Conservation (phyloP, 202 grass and related monocot species). For the Miscanthus sacchariflorus region DNA sequence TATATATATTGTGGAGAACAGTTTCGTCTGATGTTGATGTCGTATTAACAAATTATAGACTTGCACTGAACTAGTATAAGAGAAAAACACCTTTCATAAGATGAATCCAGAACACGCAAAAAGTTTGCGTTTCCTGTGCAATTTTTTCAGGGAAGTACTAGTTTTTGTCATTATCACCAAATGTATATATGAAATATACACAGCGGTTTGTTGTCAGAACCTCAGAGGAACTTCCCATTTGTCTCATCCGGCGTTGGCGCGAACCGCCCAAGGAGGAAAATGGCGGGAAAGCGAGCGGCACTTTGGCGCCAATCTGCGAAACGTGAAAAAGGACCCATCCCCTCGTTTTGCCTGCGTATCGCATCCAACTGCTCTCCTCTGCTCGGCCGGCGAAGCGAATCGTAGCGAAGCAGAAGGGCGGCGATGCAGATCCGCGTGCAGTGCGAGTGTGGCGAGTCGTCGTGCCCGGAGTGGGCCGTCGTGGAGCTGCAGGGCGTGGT, state of each 20-base stretch:
- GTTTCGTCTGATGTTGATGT: not conserved
- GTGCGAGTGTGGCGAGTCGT: conserved; percentile 67
- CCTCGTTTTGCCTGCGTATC: too few species aligned
- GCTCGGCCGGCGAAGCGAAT: not conserved
- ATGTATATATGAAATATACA: too few species aligned
- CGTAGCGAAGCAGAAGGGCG: not conserved
- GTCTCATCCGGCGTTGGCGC: not conserved
- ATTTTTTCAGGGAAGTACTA: not conserved
- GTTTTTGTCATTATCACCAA: not conserved
- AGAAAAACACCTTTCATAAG: too few species aligned
- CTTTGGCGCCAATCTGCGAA: not conserved
- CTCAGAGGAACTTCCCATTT: too few species aligned
- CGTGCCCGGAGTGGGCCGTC: conserved; percentile 83
- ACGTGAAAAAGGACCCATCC: too few species aligned
- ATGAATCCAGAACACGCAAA: not conserved
- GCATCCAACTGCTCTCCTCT: not conserved
- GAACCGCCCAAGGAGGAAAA: not conserved
- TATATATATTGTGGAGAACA: not conserved
- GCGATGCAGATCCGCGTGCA: conserved; percentile 77
- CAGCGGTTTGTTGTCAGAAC: too few species aligned
- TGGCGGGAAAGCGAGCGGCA: conserved; percentile 40
- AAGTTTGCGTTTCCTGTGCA: not conserved
- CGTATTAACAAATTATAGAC: too few species aligned
- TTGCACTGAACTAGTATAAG: too few species aligned
- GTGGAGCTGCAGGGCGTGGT: conserved; percentile 92